A percentile compares a stretch with the other conserved stretches of the same genome.
These are phyloP conservation scores for Phialocephala sp. DNA, from an alignment of 2,329 filamentous ascomycete genomes.

Conservation along the genomic window DNA sequence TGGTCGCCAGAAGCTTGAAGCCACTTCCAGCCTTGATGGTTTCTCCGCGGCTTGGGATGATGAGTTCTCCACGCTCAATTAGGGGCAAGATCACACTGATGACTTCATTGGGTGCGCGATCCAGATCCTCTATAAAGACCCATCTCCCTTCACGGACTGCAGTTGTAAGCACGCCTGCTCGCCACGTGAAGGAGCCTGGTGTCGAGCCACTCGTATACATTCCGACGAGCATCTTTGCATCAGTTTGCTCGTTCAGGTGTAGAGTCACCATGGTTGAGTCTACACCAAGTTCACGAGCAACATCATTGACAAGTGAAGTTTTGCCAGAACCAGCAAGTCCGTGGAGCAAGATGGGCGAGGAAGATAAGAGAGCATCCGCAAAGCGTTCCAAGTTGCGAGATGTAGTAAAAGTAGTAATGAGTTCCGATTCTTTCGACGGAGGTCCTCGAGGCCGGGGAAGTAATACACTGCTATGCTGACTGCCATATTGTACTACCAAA, in stretches of 20 bases:
- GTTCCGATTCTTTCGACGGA: conserved; percentile 53
- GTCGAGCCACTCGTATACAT: conserved; percentile 89
- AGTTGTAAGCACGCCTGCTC: conserved; percentile 88
- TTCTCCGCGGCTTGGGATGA: conserved; percentile 89
- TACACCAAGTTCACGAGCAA: conserved; percentile 80
- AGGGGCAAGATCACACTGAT: conserved; percentile 91
- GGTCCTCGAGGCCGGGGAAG: conserved; percentile 66
- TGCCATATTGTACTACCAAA: conserved; percentile 68
- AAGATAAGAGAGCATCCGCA: conserved; percentile 67
- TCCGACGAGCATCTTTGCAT: conserved; percentile 94
- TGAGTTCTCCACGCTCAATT: conserved; percentile 88
- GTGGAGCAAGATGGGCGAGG: conserved; percentile 78
- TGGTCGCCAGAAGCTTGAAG: conserved; percentile 91
- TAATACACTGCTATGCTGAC: conserved; percentile 68
- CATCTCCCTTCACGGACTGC: conserved; percentile 93
- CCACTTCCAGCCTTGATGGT: conserved; percentile 80
- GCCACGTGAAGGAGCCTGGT: conserved; percentile 91
- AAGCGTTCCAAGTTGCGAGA: conserved; percentile 72
- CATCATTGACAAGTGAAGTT: conserved; percentile 82
- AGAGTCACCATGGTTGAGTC: conserved; percentile 86
- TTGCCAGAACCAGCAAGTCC: conserved; percentile 90
- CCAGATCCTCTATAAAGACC: conserved; percentile 96
- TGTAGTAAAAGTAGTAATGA: conserved; percentile 77
- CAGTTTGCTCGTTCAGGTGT: conserved; percentile 96
- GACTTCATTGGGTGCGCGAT: conserved; percentile 92